Percentiles rank a stretch among this genome's conserved stretches.
Conservation (phyloP, 192 early-diverging fungal genomes). For the Nowakowskiella sp. region DNA sequence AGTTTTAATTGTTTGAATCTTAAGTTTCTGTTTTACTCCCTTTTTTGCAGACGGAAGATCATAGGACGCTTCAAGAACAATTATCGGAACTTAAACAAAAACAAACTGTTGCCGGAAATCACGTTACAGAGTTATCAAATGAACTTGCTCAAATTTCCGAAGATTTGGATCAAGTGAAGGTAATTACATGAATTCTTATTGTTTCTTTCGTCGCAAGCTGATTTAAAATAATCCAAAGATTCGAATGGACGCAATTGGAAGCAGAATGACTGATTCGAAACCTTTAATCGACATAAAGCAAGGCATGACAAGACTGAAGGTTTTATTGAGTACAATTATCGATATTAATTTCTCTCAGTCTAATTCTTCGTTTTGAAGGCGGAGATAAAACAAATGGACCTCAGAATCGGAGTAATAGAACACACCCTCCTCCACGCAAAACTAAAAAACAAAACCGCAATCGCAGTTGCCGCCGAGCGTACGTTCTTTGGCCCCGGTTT, state of each 20-base stretch:
- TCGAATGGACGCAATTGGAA: constrained; percentile 52
- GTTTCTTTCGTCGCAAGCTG: constrained; percentile 5
- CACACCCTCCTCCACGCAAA: constrained; percentile 45
- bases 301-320: constrained; percentile 41
- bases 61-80: constrained; percentile 43
- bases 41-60: constrained; percentile 35
- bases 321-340: constrained; percentile 5
- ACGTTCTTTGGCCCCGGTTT: too few relatives aligned
- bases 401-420: constrained; percentile 51
- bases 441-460: too few relatives aligned
- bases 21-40: background rate
- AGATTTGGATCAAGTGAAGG: constrained; percentile 50
- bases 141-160: constrained; percentile 41
- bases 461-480: too few relatives aligned
- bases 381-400: constrained; percentile 55
- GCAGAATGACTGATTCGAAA: constrained; percentile 58
- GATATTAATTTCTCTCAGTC: background rate
- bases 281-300: constrained; percentile 49
- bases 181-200: constrained; percentile 4
- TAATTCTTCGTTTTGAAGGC: constrained; percentile 8
- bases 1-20: background rate
- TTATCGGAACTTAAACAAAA: constrained; percentile 47
- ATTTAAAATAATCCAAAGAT: constrained; percentile 22
- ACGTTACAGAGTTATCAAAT: constrained; percentile 41
- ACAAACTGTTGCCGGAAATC: constrained; percentile 32